Conservation (phyloP, 345 rosid species). For the Pelargonium nanum region DNA sequence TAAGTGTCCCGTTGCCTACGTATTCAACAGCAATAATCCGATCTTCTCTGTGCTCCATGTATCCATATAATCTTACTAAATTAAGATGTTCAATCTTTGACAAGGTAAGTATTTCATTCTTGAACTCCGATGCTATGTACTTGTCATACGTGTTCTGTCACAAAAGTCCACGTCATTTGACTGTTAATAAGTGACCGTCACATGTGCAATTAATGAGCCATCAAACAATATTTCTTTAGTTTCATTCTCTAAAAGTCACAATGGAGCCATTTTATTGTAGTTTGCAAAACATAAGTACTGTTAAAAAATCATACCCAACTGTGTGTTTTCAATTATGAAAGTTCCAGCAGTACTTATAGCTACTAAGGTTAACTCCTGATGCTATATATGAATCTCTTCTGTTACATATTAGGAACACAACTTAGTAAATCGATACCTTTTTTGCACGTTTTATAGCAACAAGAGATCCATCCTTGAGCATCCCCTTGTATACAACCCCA, state of each 20-base stretch:
- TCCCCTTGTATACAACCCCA: constrained; percentile 73
- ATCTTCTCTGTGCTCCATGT: constrained; percentile 60
- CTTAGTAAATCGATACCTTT: constrained; percentile 40
- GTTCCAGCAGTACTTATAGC: too few species aligned
- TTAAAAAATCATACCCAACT: too few species aligned
- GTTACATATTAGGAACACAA: neutral
- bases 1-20: constrained; percentile 61
- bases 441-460: constrained; percentile 81
- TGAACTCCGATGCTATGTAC: constrained; percentile 47
- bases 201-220: too few species aligned
- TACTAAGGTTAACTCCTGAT: neutral
- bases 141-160: constrained; percentile 46
- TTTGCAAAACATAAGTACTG: too few species aligned
- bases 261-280: too few species aligned
- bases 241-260: too few species aligned
- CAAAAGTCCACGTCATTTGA: constrained; percentile 13
- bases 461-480: constrained; percentile 65
- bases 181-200: too few species aligned
- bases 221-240: too few species aligned
- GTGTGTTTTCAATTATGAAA: too few species aligned
- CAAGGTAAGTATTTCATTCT: constrained; percentile 68
- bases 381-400: neutral
- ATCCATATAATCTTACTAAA: constrained; percentile 72
- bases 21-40: constrained; percentile 65
- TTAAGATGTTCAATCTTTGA: constrained; percentile 87